These are phyloP conservation scores for Ceratocystis harringtonii DNA, from an alignment of 2,329 filamentous ascomycete species.

Conservation along the genomic window DNA sequence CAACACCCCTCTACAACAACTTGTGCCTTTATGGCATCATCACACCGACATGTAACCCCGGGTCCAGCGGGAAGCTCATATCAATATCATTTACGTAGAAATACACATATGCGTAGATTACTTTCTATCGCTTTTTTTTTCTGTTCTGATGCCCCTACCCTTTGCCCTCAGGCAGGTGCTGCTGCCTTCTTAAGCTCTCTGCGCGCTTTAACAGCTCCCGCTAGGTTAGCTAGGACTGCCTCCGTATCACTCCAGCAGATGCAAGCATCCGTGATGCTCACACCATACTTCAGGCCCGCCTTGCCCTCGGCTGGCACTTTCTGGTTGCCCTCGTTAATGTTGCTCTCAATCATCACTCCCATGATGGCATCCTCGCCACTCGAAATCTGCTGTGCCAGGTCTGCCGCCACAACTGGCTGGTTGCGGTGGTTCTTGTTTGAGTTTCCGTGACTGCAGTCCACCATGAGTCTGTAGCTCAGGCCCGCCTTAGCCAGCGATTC, in stretches of 20 bases:
- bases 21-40: neutral
- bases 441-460: constrained; percentile 96
- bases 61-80: too few species aligned
- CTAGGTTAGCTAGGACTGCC: constrained; percentile 58
- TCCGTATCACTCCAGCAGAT: constrained; percentile 90
- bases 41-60: neutral
- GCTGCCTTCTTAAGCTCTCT: constrained; percentile 30
- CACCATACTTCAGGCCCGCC: constrained; percentile 73
- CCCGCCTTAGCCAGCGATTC: constrained; percentile 60
- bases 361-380: constrained; percentile 76
- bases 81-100: neutral
- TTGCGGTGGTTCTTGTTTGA: constrained; percentile 93
- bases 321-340: constrained; percentile 87
- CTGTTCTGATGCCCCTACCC: neutral
- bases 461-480: constrained; percentile 69
- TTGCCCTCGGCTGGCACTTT: constrained; percentile 83
- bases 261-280: constrained; percentile 95
- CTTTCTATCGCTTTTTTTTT: constrained; percentile 18
- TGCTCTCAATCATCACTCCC: constrained; percentile 98
- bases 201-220: constrained; percentile 62
- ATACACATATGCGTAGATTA: neutral
- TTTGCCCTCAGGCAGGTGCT: constrained; percentile 3
- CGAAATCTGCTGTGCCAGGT: constrained; percentile 69
- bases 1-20: neutral
- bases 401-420: constrained; percentile 81